Evolutionary conservation across 2,329 filamentous ascomycete species (phyloP).

Genomic region (Pseudocercospora fuligena): DNA sequence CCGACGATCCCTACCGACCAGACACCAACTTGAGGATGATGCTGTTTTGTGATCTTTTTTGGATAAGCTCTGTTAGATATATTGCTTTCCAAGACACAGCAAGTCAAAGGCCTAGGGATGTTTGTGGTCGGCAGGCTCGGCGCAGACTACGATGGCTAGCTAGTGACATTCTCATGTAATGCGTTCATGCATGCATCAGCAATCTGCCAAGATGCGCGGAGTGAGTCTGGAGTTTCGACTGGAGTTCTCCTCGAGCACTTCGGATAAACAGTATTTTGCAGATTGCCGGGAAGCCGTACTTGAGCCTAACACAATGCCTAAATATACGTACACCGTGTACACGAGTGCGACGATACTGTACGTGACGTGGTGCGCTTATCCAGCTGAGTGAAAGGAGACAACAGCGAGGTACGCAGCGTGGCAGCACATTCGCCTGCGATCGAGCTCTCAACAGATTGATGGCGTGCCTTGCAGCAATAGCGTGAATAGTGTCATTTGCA

Average conservation of each 20-base stretch:
- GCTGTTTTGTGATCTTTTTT: neutral
- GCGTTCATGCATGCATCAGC: neutral
- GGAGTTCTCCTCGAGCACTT: neutral
- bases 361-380: neutral
- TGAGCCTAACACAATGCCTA: neutral
- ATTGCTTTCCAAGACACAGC: too few species aligned
- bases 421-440: neutral
- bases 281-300: neutral
- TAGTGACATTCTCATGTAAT: neutral
- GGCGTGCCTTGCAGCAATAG: conserved; percentile 3
- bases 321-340: neutral
- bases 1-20: neutral
- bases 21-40: neutral
- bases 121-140: neutral
- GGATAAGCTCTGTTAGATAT: neutral
- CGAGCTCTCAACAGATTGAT: neutral
- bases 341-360: neutral
- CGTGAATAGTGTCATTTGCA: neutral
- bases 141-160: neutral
- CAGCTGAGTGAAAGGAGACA: neutral
- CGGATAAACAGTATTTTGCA: neutral
- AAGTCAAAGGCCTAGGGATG: neutral
- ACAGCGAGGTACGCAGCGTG: neutral
- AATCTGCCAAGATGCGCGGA: neutral
- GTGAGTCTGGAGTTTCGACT: neutral